Percentiles rank a stretch among this genome's conserved stretches.
Conservation (phyloP, 768 basidiomycete genomes). For the Amanita thiersii region DNA sequence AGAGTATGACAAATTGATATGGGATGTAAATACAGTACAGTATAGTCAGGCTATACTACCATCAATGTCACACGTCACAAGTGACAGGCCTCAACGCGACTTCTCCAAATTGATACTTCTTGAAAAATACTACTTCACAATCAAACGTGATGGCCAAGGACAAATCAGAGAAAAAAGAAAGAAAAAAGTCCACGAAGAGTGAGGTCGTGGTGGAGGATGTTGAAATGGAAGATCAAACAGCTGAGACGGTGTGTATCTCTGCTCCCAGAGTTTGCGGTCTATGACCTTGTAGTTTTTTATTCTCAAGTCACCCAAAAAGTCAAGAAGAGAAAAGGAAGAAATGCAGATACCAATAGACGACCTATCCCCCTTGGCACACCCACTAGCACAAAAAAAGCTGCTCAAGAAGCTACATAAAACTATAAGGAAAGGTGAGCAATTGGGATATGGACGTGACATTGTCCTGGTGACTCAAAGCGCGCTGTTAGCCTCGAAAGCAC, state of each 20-base stretch:
- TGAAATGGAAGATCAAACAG: slow-evolving; percentile 34
- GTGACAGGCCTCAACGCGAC: slow-evolving; percentile 7
- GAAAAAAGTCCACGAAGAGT: slow-evolving; percentile 48
- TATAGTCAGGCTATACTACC: not conserved
- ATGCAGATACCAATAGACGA: slow-evolving; percentile 67
- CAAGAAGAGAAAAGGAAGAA: slow-evolving; percentile 56
- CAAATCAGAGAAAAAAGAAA: slow-evolving; percentile 71
- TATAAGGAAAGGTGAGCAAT: slow-evolving; percentile 73
- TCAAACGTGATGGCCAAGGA: slow-evolving; percentile 52
- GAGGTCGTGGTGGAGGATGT: slow-evolving; percentile 41
- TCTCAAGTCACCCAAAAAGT: slow-evolving; percentile 45
- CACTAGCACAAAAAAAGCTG: slow-evolving; percentile 89
- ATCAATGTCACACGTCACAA: slow-evolving; percentile 2
- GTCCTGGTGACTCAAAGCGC: slow-evolving; percentile 1
- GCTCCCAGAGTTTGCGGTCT: slow-evolving; percentile 7
- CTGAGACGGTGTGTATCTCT: slow-evolving; percentile 21
- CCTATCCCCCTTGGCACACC: slow-evolving; percentile 89
- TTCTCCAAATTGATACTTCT: too few relatives aligned
- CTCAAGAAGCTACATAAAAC: slow-evolving; percentile 92
- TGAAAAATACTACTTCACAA: not conserved
- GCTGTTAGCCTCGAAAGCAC: slow-evolving; percentile 74
- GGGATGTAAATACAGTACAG: too few relatives aligned
- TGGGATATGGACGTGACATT: not conserved
- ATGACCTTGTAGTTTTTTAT: slow-evolving; percentile 10
- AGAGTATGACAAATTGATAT: not conserved